Evolutionary conservation across 2,329 filamentous ascomycete species (phyloP).

Genomic region (Paramyrothecium sp.): DNA sequence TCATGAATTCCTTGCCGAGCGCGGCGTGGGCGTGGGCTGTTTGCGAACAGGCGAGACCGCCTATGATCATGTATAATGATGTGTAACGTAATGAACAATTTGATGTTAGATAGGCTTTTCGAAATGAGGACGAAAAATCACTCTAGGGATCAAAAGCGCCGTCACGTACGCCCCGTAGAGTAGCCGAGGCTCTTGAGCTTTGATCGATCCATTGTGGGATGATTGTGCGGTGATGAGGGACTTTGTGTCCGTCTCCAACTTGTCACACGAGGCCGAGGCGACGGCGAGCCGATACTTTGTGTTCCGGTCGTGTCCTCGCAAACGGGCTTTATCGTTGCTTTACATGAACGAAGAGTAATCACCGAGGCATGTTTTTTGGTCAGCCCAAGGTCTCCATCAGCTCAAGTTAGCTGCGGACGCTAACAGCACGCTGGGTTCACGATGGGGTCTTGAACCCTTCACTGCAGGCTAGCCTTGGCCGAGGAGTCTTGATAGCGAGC

Average conservation of each 20-base stretch:
- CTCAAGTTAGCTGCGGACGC: background rate
- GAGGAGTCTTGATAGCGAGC: too few species aligned
- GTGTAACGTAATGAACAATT: constrained; percentile 21
- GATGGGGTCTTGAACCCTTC: background rate
- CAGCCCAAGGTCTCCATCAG: background rate
- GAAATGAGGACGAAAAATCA: constrained; percentile 5
- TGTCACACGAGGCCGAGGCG: too few species aligned
- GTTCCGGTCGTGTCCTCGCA: too few species aligned
- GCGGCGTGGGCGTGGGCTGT: constrained; percentile 38
- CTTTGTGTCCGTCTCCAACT: too few species aligned
- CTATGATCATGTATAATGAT: constrained; percentile 34
- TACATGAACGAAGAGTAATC: background rate
- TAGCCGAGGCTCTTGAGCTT: too few species aligned
- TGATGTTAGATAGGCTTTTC: background rate
- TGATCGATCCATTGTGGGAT: too few species aligned
- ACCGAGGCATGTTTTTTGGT: background rate
- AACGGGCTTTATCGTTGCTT: too few species aligned
- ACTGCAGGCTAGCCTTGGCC: background rate
- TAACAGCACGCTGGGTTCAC: background rate
- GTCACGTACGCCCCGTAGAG: background rate
- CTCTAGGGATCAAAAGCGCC: constrained; percentile 8
- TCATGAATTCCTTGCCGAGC: constrained; percentile 33
- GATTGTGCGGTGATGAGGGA: too few species aligned
- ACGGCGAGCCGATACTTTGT: too few species aligned
- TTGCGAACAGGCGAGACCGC: constrained; percentile 28